Percentiles rank a stretch among this genome's conserved stretches.
Evolutionary conservation across 2,329 filamentous ascomycete genomes (phyloP).

Genomic region (Sclerotiophoma versabilis): DNA sequence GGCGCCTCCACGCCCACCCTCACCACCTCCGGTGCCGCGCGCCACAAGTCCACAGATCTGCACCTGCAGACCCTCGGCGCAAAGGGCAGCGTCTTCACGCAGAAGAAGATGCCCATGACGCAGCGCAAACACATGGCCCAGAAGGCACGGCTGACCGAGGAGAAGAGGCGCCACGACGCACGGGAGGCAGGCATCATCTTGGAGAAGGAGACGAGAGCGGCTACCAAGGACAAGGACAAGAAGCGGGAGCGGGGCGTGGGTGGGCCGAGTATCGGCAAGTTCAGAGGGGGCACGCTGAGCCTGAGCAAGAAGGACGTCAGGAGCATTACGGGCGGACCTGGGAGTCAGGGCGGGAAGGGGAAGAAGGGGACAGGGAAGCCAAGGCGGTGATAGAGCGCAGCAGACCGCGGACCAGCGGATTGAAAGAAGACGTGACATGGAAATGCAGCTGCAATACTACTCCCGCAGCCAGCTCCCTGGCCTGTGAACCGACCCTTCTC

Average conservation of each 20-base stretch:
- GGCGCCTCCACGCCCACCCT: conserved; percentile 49
- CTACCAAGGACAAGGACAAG: conserved; percentile 57
- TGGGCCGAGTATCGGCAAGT: conserved; percentile 78
- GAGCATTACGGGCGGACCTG: conserved; percentile 65
- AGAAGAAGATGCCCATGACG: conserved; percentile 87
- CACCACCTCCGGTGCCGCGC: conserved; percentile 68
- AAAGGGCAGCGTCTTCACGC: conserved; percentile 75
- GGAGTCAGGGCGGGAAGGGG: conserved; percentile 45
- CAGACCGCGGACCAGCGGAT: too few species aligned
- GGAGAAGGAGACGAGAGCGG: conserved; percentile 63
- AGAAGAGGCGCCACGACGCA: conserved; percentile 77
- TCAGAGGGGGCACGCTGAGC: conserved; percentile 79
- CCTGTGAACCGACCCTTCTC: too few species aligned
- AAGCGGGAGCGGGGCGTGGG: conserved; percentile 70
- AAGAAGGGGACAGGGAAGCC: conserved; percentile 19
- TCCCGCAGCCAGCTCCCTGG: too few species aligned
- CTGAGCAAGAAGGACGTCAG: conserved; percentile 79
- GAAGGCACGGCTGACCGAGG: conserved; percentile 71
- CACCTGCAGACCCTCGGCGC: conserved; percentile 82
- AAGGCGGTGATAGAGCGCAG: conserved; percentile 1
- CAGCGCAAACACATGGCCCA: conserved; percentile 83
- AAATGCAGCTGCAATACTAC: too few species aligned
- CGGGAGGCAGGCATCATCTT: conserved; percentile 90
- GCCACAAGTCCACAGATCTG: conserved; percentile 83
- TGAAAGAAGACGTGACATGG: too few species aligned